Evolutionary conservation across 768 basidiomycete genomes (phyloP), one percentile per base, ranked within the genome.

Genomic region (Pholiota microspora): DNA sequence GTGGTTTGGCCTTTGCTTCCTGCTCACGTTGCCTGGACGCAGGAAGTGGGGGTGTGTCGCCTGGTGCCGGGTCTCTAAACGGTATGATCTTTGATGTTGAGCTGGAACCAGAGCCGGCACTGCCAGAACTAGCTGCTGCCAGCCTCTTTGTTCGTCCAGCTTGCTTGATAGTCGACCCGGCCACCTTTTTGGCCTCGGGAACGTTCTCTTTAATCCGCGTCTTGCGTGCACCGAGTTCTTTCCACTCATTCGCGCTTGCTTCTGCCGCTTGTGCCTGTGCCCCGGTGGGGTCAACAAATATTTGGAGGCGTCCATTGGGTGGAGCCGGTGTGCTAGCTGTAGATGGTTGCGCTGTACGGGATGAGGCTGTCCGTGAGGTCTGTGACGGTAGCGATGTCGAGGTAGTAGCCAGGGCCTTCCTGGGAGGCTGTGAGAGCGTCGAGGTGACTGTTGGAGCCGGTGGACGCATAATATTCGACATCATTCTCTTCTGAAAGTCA

Each of bases 401-500:
- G 29, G 78, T 80, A 23, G 74, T 65, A 32, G 78, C 58, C 61
- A 70, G 59, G 57, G 69, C 69, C 34, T 69, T 63, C 55, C 73
- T 44, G 24, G 71, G 60, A 18, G 72, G 55, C 52, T 75, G 69
- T 4, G 68, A 60, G 2, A 69, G 57, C 18, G 68, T 55, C 3
- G 77, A 61, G 13, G 69, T 55, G 6, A 68, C 52, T 28, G 78
- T 64, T 49, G 76, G 68, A 15, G 75, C 67, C 8, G 72, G 65
- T 24, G 72, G 71, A 21, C 75, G 68, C 8, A 73, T 70, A 42
- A 73, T 64, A 31, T 71, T 71, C 23, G 79, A 75, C 85, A 92
- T 88, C 89, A 92, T 94, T 50, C 92, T 88, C 74, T 81, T 94
- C 67, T 94, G 92, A 71, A 98, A 98, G 38, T 95, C 93, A 49